Percentiles rank a stretch among this genome's conserved stretches.
These are phyloP conservation scores for Spergularia bocconei DNA, from an alignment of 148 eudicot genomes.

Conservation along the genomic window DNA sequence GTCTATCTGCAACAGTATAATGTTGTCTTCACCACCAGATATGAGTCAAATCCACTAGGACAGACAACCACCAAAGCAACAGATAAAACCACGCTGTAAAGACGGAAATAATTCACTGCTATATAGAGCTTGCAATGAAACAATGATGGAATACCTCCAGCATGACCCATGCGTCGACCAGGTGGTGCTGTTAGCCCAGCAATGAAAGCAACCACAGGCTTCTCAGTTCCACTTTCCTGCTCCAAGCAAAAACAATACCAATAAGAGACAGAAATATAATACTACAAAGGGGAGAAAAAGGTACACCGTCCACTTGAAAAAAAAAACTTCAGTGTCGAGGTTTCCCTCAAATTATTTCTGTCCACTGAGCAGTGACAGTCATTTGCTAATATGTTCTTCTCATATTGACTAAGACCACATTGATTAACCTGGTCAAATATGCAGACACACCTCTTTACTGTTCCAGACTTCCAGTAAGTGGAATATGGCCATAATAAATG, in stretches of 20 bases:
- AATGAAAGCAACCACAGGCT: constrained; percentile 95
- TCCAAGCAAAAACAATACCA: constrained; percentile 18
- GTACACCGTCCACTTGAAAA: neutral
- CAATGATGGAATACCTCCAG: constrained; percentile 68
- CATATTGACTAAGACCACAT: no score
- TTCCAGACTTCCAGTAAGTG: no score
- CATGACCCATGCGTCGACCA: constrained; percentile 98
- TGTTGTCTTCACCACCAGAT: no score
- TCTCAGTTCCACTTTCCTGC: constrained; percentile 96
- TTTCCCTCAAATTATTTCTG: neutral
- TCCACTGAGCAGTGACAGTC: no score
- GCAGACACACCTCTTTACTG: no score
- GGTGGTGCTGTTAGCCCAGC: constrained; percentile 99
- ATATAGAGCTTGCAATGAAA: neutral
- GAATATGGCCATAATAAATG: no score
- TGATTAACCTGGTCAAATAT: no score
- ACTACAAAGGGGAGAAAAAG: neutral
- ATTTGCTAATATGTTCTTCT: no score
- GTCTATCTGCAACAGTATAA: neutral
- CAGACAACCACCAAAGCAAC: no score
- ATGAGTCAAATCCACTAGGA: no score
- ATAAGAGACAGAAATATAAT: neutral
- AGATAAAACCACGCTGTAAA: neutral
- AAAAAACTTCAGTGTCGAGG: neutral
- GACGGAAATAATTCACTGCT: no score